Base-by-base conservation (phyloP, 2,329 filamentous ascomycete species). In the Sclerotinia subarctica region DNA sequence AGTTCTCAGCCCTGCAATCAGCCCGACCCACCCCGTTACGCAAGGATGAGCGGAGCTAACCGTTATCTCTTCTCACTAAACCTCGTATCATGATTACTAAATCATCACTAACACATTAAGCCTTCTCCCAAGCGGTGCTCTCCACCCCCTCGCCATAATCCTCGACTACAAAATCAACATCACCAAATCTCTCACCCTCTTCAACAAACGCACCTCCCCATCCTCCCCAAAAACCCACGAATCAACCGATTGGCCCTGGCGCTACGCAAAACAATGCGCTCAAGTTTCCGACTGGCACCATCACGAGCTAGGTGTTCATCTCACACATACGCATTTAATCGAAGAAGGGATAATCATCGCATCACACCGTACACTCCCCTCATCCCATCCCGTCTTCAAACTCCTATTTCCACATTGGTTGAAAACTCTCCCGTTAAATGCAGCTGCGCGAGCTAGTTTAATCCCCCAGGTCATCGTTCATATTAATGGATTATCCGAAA, bases 181-280 rank as follows among this genome's bases (percentile, higher is more conserved):
- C 72, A 76, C 78, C 3, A 76, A 80, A 26, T 84, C 82, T 0
- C 78, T 84, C 58, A 80, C 79, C 53, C 79, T 84, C 69, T 85
- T 83, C 78, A 85, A 85, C 75, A 77, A 78, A 60, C 77, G 81
- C 1, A 71, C 79, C 38, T 72, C 70, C 0, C 78, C 81, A 0
- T 70, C 72, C 0, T 77, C 79, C 46, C 69, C 75, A 0, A 73
- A 69, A 5, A 68, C 66, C 21, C 70, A 74, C 17, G 79, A 83
- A 70, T 78, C 77, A 64, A 73, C 75, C 2, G 82, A 84, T 75
- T 85, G 82, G 81, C 78, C 82, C 0, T 85, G 83, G 83, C 76
- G 83, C 56, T 84, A 84, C 72, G 83, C 83, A 26, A 85, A 84
- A 74, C 83, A 79, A 0, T 83, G 81, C 58, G 79, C 79, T 1